These are phyloP conservation scores for Claviceps fusiformis DNA, from an alignment of 2,329 filamentous ascomycete genomes.

Conservation along the genomic window DNA sequence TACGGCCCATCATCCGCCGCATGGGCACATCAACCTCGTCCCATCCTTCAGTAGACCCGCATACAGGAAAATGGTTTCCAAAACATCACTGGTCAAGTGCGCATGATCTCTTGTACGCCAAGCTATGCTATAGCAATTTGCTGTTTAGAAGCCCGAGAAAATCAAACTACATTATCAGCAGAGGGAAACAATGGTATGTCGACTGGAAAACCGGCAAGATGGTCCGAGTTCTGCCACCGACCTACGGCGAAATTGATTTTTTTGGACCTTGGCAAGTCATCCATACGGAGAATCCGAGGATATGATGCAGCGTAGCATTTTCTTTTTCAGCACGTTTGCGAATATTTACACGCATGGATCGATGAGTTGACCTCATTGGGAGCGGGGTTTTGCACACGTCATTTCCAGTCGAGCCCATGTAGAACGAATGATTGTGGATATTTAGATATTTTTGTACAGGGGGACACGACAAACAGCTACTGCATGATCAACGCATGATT, in stretches of 20 bases:
- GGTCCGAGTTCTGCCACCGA: constrained; percentile 38
- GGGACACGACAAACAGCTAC: too few species aligned
- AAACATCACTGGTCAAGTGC: constrained; percentile 39
- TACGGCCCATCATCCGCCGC: constrained; percentile 20
- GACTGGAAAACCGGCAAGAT: constrained; percentile 45
- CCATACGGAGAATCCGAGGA: constrained; percentile 33
- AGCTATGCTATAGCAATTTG: constrained; percentile 45
- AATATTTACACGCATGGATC: too few species aligned
- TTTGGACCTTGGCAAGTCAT: constrained; percentile 37
- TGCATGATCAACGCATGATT: too few species aligned
- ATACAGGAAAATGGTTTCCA: constrained; percentile 43
- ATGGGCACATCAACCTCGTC: constrained; percentile 32
- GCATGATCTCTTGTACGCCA: constrained; percentile 46
- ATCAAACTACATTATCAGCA: constrained; percentile 41
- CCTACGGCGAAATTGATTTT: constrained; percentile 37
- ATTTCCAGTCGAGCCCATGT: too few species aligned
- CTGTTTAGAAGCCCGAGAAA: constrained; percentile 43
- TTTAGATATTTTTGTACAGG: too few species aligned
- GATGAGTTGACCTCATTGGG: too few species aligned
- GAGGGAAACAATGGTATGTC: constrained; percentile 44
- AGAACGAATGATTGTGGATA: too few species aligned
- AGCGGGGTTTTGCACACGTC: too few species aligned
- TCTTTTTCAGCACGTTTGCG: too few species aligned
- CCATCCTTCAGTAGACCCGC: constrained; percentile 31
- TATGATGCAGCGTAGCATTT: constrained; percentile 16